Evolutionary conservation across 352 stramenopile genomes (phyloP), one percentile per base, ranked within the genome.

Genomic region (Lagenidium sp.): DNA sequence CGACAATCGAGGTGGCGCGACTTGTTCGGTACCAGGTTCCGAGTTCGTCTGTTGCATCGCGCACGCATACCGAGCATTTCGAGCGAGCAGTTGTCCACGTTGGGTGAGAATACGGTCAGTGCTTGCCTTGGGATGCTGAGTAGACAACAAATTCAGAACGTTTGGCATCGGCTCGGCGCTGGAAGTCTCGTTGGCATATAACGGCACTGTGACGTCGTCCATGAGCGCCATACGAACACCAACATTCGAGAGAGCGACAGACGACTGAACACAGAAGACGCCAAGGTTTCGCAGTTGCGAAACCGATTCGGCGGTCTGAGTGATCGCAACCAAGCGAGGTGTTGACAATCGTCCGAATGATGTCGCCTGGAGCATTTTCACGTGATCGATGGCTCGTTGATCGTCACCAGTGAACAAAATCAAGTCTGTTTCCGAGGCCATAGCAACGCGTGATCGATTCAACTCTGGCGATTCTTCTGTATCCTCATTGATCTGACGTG

Each of bases 391-490:
- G 2, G 60, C 68, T 1, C 69, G 68, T 23, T 50, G 34, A 2
- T 46, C 44, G 16, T 80, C 65, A 4, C 67, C 72, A 26, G 69
- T 82, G 38, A 85, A 82, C 6, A 85, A 60, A 11, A 85, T 37
- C 16, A 79, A 56, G 31, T 84, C 71, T 1, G 64, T 67, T 21
- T 36, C 34, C 10, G 24, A 19, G n/a, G n/a, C n/a, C n/a, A n/a
- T n/a, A n/a, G n/a, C n/a, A n/a, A n/a, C n/a, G n/a, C n/a, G n/a
- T n/a, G n/a, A n/a, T n/a, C n/a, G n/a, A n/a, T n/a, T n/a, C n/a
- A n/a, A n/a, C n/a, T n/a, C n/a, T n/a, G n/a, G n/a, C n/a, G n/a
- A n/a, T n/a, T n/a, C n/a, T n/a, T n/a, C n/a, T n/a, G n/a, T n/a
- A n/a, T n/a, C n/a, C n/a, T n/a, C n/a, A n/a, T n/a, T n/a, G n/a